These are phyloP conservation scores for Tephrocybe sp. DNA, from an alignment of 768 basidiomycete species.

Conservation along the genomic window DNA sequence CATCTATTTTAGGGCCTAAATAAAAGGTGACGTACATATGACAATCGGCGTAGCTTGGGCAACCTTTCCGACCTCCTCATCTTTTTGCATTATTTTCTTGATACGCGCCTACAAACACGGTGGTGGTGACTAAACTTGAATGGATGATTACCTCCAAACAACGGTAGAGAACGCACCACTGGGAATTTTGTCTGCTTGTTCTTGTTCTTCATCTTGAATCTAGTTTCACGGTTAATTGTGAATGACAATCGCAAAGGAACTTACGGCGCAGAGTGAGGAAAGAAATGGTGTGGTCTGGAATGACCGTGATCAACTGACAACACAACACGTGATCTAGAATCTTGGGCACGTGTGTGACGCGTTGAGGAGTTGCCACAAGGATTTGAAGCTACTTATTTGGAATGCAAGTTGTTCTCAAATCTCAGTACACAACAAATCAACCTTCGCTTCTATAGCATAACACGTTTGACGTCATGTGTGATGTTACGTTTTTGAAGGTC, in stretches of 20 bases:
- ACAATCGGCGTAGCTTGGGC: conserved; percentile 95
- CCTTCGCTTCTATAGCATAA: neutral
- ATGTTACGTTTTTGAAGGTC: neutral
- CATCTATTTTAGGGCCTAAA: neutral
- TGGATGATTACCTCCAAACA: too few species aligned
- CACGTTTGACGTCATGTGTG: neutral
- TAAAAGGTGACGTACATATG: conserved; percentile 68
- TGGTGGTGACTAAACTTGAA: conserved; percentile 1
- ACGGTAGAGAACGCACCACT: conserved; percentile 56
- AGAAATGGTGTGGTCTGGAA: neutral
- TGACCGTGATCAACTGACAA: conserved; percentile 2
- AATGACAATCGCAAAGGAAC: neutral
- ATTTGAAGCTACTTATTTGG: too few species aligned
- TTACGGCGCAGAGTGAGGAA: neutral
- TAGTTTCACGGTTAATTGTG: neutral
- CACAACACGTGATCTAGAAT: conserved; percentile 10
- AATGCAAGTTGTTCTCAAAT: too few species aligned
- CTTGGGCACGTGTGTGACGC: neutral
- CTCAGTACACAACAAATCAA: too few species aligned
- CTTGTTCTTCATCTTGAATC: conserved; percentile 73
- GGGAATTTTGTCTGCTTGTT: conserved; percentile 92
- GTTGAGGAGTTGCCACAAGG: neutral
- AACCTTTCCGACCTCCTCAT: conserved; percentile 98
- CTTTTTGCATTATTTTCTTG: conserved; percentile 99
- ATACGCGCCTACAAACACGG: conserved; percentile 74